These are phyloP conservation scores for Sugiyamaella sp. DNA, from an alignment of 1,139 yeast species.

Conservation along the genomic window DNA sequence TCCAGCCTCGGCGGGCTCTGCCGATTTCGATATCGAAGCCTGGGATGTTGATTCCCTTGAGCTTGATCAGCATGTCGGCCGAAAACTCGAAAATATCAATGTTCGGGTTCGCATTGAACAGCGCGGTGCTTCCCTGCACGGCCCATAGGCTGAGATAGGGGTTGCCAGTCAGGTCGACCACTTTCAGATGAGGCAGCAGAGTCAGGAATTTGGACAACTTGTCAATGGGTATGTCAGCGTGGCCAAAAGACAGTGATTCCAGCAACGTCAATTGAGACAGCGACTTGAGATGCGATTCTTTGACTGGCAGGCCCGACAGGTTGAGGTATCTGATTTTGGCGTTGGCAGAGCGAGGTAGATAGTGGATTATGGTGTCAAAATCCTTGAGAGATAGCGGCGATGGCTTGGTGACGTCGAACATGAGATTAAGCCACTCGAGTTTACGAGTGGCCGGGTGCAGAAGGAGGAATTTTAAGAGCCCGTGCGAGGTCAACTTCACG, in stretches of 20 bases:
- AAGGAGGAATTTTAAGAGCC: conserved; percentile 68
- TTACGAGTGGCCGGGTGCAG: conserved; percentile 67
- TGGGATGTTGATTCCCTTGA: conserved; percentile 36
- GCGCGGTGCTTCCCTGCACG: conserved; percentile 49
- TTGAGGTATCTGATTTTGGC: conserved; percentile 55
- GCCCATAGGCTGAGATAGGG: conserved; percentile 53
- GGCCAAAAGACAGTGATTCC: conserved; percentile 65
- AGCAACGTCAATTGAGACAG: conserved; percentile 56
- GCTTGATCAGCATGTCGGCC: conserved; percentile 39
- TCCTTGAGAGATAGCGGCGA: conserved; percentile 53
- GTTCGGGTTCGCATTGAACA: conserved; percentile 46
- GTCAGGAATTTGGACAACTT: conserved; percentile 55
- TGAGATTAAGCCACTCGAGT: conserved; percentile 75
- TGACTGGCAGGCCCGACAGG: conserved; percentile 76
- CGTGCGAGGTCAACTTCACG: conserved; percentile 73
- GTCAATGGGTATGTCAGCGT: conserved; percentile 55
- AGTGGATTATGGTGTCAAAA: conserved; percentile 47
- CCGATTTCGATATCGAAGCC: conserved; percentile 57
- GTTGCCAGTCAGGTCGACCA: conserved; percentile 57
- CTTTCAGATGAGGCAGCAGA: conserved; percentile 41
- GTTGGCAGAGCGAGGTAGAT: conserved; percentile 45
- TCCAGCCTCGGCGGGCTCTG: conserved; percentile 82
- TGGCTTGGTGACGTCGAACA: conserved; percentile 71
- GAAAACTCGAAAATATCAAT: conserved; percentile 47
- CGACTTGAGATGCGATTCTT: conserved; percentile 53